Evolutionary conservation across 2,329 filamentous ascomycete species (phyloP), one percentile per base, ranked within the genome.

Genomic region (Paramyrothecium roridum): DNA sequence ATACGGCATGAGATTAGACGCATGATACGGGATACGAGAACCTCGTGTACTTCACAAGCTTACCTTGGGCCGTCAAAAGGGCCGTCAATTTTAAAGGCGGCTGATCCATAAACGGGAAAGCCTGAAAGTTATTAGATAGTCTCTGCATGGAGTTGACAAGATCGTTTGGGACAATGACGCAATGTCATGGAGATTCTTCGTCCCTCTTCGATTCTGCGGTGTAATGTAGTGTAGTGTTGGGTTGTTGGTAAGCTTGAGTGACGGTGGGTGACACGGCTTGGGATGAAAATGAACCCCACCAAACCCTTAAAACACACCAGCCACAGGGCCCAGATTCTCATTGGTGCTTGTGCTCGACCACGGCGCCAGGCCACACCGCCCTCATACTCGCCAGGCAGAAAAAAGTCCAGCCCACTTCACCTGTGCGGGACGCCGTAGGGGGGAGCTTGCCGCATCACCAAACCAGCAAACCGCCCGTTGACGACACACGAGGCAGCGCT

Each of bases 391-490:
- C 56, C 56, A 57, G 55, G 58, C 66, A 70, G 70, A 70, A 68
- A 69, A 69, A 69, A 65, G 63, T 63, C 65, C 64, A 64, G 58
- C 61, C 61, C 62, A 62, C 64, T 61, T 66, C 63, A 62, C 61
- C 57, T 57, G 60, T 61, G 65, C 63, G 57, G 57, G 65, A 65
- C 64, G 65, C 37, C n/a, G 37, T 43, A 59, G 59, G 61, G 54
- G 59, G 60, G 59, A 68, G 65, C 63, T 67, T 65, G 65, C 65
- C 61, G 63, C 63, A 63, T 65, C 63, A 68, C 60, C 59, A 67
- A 65, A 62, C 60, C 21, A 34, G 60, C 61, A 61, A 64, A 63
- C 58, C 56, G 59, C 56, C 57, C 57, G n/a, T 57, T 62, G 57
- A 57, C 59, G 61, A 63, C 57, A 64, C 61, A 63, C 58, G 54